Percentiles rank a stretch among this genome's conserved stretches.
phyloP scores from a whole-genome alignment of 1,284 basidiomycete genomes.

The Ceratobasidium theobromae region DNA sequence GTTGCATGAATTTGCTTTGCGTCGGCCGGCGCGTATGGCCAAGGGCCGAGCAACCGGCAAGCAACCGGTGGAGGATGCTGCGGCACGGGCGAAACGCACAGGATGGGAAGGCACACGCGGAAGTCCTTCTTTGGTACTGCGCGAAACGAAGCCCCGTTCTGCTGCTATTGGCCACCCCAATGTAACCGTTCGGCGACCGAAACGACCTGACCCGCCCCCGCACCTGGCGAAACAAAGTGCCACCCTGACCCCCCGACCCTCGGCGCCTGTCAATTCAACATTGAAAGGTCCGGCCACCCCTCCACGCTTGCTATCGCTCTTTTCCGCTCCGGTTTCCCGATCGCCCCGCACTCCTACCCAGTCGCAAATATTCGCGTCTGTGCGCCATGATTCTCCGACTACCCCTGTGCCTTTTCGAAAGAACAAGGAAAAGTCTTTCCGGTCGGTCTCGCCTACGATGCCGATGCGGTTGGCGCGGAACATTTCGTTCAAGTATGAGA shows the following conservation, averaged over 20 bases:
- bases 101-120: conserved; percentile 23
- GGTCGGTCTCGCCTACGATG: conserved; percentile 2
- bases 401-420: conserved; percentile 1
- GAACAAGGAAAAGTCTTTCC: not conserved
- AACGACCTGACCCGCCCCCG: not conserved
- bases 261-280: not conserved
- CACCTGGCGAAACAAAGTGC: not conserved
- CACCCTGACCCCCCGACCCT: not conserved
- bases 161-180: conserved; percentile 12
- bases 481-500: not conserved
- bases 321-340: not conserved
- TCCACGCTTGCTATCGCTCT: not conserved
- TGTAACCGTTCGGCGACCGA: conserved; percentile 7
- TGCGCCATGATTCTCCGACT: not conserved
- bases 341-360: conserved; percentile 9
- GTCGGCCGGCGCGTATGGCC: conserved; percentile 4
- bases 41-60: conserved; percentile 1
- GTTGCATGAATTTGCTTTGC: conserved; percentile 17
- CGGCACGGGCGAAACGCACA: not conserved
- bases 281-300: not conserved
- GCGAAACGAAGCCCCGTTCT: conserved; percentile 10
- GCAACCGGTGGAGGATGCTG: not conserved
- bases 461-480: conserved; percentile 16
- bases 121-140: not conserved
- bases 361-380: not conserved